Percentiles rank a stretch among this genome's conserved stretches.
Conservation (phyloP, 768 basidiomycete species). For the Cyclocybe aegerita region DNA sequence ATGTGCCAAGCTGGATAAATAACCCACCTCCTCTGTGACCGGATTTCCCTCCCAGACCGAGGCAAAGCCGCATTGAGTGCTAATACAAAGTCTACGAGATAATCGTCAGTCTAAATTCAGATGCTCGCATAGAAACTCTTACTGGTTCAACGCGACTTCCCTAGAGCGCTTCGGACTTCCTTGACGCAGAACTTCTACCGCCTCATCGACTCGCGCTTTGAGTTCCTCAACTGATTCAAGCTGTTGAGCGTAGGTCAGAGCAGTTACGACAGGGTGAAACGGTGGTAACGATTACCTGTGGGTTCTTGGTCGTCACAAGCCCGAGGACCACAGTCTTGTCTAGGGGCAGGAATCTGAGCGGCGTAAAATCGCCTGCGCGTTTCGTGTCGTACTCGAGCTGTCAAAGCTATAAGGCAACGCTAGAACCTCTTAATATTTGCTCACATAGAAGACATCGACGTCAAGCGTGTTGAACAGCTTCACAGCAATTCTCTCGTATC, state of each 20-base stretch:
- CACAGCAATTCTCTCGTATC: conserved; percentile 52
- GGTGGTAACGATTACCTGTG: conserved; percentile 30
- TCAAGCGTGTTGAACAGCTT: conserved; percentile 60
- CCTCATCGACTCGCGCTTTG: conserved; percentile 50
- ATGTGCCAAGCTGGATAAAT: not conserved
- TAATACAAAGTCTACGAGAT: conserved; percentile 46
- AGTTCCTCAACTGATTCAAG: conserved; percentile 51
- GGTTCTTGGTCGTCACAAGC: conserved; percentile 47
- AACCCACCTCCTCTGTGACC: conserved; percentile 44
- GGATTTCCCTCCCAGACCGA: conserved; percentile 59
- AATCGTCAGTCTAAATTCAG: conserved; percentile 1
- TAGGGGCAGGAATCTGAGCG: conserved; percentile 51
- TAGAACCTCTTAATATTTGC: conserved; percentile 7
- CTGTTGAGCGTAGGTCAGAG: conserved; percentile 19
- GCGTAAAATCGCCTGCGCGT: conserved; percentile 58
- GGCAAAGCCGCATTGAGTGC: conserved; percentile 67
- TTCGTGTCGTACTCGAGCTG: conserved; percentile 68
- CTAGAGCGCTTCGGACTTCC: conserved; percentile 43
- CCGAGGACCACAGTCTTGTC: conserved; percentile 49
- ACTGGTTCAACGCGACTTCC: conserved; percentile 55
- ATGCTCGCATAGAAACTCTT: conserved; percentile 13
- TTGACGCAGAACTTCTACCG: conserved; percentile 46
- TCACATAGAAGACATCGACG: conserved; percentile 54
- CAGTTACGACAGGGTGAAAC: not conserved
- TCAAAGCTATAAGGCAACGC: conserved; percentile 7